Evolutionary conservation across 768 basidiomycete species (phyloP), one percentile per base, ranked within the genome.

Genomic region (Mrakia frigida): DNA sequence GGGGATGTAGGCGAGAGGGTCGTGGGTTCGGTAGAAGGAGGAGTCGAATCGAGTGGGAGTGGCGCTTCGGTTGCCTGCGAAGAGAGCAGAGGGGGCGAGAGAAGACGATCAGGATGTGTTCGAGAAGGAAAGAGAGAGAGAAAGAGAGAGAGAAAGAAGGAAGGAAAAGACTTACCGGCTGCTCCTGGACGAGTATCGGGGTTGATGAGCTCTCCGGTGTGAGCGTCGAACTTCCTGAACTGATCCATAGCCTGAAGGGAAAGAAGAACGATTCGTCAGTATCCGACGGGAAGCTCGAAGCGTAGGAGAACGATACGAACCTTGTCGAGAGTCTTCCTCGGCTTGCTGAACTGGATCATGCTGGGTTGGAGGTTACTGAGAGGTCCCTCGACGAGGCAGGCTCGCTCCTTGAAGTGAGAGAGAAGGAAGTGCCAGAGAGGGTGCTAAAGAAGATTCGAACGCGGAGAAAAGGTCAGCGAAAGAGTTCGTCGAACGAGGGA

Each of bases 341-440:
- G 97, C 85, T 97, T 95, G 87, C 93, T 94, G 86, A 99, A 98
- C 82, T 98, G 97, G 77, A 99, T 99, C 95, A 99, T 96, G 84
- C 94, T 96, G 9, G 93, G 87, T 82, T 98, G 97, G 50, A 99
- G 86, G 84, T 99, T 98, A 84, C 89, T 98, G 65, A 99, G 86
- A 2, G 97, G 93, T 1, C 97, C 97, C 82, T 99, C 97, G 39
- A 99, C 97, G 73, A 99, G 89, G 80, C 89, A 90, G 73, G 86
- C 88, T 83, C 91, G 93, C 85, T 98, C 97, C 85, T 98, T 98
- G 88, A 96, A 99, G 82, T 99, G 97, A 2, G 94, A 98, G 76
- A 99, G 87, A 68, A 99, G 89, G 84, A 94, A 94, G 81, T 98
- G 94, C 97, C 97, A 99, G 21, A 99, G 87, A 7, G 96, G 94